Conservation (phyloP, 768 basidiomycete genomes). For the Suillus clintonianus region DNA sequence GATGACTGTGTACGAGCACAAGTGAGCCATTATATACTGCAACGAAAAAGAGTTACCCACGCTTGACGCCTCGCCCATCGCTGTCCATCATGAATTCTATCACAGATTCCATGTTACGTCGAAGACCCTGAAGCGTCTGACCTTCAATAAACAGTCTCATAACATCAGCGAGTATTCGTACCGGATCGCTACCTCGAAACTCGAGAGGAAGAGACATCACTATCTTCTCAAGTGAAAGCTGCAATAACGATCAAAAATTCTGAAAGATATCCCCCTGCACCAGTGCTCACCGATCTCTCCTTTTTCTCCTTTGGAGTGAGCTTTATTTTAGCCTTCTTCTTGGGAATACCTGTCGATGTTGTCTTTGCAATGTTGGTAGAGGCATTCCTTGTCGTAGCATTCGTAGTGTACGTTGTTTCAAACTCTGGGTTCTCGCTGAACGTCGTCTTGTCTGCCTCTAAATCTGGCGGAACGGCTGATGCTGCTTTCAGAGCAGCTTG, state of each 20-base stretch:
- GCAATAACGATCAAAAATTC: not conserved
- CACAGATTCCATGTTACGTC: constrained; percentile 78
- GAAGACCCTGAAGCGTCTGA: constrained; percentile 53
- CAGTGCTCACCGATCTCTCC: constrained; percentile 62
- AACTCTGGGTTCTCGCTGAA: constrained; percentile 29
- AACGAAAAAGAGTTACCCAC: constrained; percentile 33
- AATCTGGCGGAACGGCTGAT: constrained; percentile 19
- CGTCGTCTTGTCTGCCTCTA: constrained; percentile 33
- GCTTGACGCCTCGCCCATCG: constrained; percentile 58
- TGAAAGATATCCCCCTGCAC: not conserved
- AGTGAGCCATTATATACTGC: not conserved
- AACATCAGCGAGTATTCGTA: constrained; percentile 37
- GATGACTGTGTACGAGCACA: constrained; percentile 50
- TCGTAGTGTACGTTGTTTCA: constrained; percentile 37
- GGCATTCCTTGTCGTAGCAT: constrained; percentile 22
- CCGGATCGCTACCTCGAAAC: constrained; percentile 87
- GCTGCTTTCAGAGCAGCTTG: constrained; percentile 51
- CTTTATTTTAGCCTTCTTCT: constrained; percentile 64
- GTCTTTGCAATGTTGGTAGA: constrained; percentile 43
- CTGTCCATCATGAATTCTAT: constrained; percentile 76
- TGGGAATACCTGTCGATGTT: constrained; percentile 41
- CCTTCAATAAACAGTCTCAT: not conserved
- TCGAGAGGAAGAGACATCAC: constrained; percentile 82
- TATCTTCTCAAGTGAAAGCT: constrained; percentile 70
- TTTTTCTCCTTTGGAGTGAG: constrained; percentile 81